Percentiles rank a stretch among this genome's conserved stretches.
These are phyloP conservation scores for Grosmannia huntii DNA, from an alignment of 2,329 filamentous ascomycete species.

Conservation along the genomic window DNA sequence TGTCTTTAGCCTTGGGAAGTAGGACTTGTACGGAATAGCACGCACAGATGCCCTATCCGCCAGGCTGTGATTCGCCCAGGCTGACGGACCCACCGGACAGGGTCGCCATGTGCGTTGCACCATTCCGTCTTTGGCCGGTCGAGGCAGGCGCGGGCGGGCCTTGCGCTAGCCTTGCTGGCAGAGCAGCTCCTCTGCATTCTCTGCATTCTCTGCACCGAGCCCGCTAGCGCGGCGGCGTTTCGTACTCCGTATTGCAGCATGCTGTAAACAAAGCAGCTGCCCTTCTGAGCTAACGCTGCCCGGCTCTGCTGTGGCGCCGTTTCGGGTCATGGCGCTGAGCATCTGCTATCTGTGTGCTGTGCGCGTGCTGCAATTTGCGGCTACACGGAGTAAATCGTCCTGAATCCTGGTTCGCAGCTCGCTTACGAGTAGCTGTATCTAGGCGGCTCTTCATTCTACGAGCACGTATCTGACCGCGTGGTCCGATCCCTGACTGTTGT, in stretches of 20 bases:
- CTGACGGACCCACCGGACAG: not conserved
- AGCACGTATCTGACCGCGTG: too few relatives aligned
- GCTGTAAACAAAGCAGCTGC: not conserved
- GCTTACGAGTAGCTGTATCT: too few relatives aligned
- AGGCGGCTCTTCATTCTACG: too few relatives aligned
- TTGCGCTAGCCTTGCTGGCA: not conserved
- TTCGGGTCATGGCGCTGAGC: not conserved
- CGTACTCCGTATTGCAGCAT: too few relatives aligned
- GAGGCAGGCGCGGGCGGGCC: not conserved
- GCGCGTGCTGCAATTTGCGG: too few relatives aligned
- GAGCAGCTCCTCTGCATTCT: not conserved
- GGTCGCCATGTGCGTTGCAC: constrained; percentile 9
- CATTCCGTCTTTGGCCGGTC: constrained; percentile 5
- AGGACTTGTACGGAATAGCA: not conserved
- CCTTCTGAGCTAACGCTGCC: not conserved
- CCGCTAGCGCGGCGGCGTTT: not conserved
- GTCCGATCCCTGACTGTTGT: too few relatives aligned
- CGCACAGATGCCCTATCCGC: not conserved
- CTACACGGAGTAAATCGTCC: too few relatives aligned
- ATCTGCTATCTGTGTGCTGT: too few relatives aligned
- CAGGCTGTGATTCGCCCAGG: not conserved
- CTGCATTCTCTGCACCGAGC: not conserved
- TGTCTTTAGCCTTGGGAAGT: too few relatives aligned
- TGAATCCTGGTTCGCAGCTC: too few relatives aligned
- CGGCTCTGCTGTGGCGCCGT: not conserved